These are phyloP conservation scores for Cucumis hystrix DNA, from an alignment of 306 rosid species.

Conservation along the genomic window DNA sequence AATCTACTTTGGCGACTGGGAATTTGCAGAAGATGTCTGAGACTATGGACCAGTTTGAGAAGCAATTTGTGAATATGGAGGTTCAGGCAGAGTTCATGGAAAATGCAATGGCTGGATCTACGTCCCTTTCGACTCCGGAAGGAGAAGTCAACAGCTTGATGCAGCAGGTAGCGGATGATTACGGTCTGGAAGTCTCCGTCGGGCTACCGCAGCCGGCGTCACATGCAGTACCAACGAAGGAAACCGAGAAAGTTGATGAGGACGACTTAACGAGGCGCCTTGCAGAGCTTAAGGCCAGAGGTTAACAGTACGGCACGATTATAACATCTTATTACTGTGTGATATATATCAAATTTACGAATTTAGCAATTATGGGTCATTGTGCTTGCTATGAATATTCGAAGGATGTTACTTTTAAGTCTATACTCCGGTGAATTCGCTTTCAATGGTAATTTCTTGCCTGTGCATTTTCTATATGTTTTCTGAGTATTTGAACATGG, in stretches of 20 bases:
- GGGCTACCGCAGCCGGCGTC: constrained; percentile 84
- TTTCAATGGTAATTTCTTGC: background rate
- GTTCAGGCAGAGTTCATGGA: constrained; percentile 99
- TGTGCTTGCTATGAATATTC: background rate
- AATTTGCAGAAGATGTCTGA: constrained; percentile 97
- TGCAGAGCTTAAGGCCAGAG: constrained; percentile 97
- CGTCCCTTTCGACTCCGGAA: constrained; percentile 83
- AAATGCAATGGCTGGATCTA: constrained; percentile 91
- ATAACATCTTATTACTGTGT: background rate
- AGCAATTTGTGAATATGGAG: constrained; percentile 96
- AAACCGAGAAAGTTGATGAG: constrained; percentile 78
- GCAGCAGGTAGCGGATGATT: constrained; percentile 98
- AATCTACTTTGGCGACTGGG: constrained; percentile 60
- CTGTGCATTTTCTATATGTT: background rate
- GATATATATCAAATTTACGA: constrained; percentile 5
- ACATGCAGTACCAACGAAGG: constrained; percentile 78
- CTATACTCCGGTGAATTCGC: background rate
- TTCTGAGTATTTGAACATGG: background rate
- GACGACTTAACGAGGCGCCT: constrained; percentile 84
- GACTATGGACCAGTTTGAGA: constrained; percentile 92
- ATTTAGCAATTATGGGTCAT: background rate
- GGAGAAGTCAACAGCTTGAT: constrained; percentile 89
- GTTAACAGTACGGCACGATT: constrained; percentile 16
- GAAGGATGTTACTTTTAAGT: background rate
- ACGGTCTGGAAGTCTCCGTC: constrained; percentile 90